Base-by-base conservation (phyloP, 805 yeast species). In the Yarrowia deformans region DNA sequence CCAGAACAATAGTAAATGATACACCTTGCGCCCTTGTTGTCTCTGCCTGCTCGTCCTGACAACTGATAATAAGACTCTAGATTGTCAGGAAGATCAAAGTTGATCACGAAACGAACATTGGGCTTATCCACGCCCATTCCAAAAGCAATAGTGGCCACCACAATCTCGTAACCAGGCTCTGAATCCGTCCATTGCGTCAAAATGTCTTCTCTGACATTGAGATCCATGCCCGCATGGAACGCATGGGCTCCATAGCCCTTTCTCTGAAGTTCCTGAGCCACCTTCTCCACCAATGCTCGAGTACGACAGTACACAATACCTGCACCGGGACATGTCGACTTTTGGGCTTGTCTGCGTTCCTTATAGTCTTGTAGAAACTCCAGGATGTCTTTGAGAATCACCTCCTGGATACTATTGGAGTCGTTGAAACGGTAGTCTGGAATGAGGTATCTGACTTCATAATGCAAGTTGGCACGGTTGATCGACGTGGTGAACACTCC, bases 61-160 rank as follows among this genome's bases (percentile, higher is more conserved):
- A 93, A 98, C 78, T 94, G 99, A 74, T 94, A 94, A 77, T 94
- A 94, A 0, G 97, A 97, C 79, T 94, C 98, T 69, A 94, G 81
- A 69, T 92, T 91, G 74, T 97, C 82, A 0, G 98, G 98, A 23
- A 94, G 81, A 9, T 93, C 90, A 70, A 88, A 83, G 79, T 94
- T 98, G 55, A 91, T 87, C 2, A 94, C 98, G 80, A 84, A 93
- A 61, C 98, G 82, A 10, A 94, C 98, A 78, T 94, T 96, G 0
- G 97, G 90, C 77, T 94, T 94, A 79, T 94, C 99, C 67, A 94
- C 93, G 64, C 99, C 99, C 98, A 94, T 94, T 39, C 99, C 99
- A 82, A 94, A 94, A 0, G 98, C 98, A 75, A 94, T 90, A 0
- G 99, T 94, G 0, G 99, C 99, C 79, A 97, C 93, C 14, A 94